Base-by-base conservation (phyloP, 2,329 filamentous ascomycete genomes). In the Fusarium verticillioides region DNA sequence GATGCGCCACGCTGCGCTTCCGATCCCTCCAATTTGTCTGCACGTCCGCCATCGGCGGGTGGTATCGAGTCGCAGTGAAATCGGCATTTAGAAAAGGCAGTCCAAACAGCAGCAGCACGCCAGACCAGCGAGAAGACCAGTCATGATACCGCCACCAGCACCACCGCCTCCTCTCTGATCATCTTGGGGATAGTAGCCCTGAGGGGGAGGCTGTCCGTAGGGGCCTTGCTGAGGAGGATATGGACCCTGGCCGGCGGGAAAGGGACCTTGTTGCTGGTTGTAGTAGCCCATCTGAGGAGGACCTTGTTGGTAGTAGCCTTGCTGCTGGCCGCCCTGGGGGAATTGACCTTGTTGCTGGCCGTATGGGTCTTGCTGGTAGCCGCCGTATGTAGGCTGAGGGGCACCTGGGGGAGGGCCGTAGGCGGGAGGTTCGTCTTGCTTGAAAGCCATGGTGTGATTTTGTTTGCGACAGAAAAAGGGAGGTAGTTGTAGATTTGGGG, bases 81-180 rank as follows among this genome's bases (percentile, higher is more conserved):
- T 57, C 21, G 47, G 10, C 30, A 37, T 63, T 80, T 86, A 90
- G 76, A 89, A 89, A n/a, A 90, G 77, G 49, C 83, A 82, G 72
- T 90, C 88, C 76, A 90, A 78, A 77, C 88, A 90, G 81, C 88
- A 90, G 78, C 88, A 90, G 79, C 87, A 89, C 4, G 88, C 88
- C 67, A 88, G 77, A 70, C 83, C 83, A 21, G 86, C 88, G 21
- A 89, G 74, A 60, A 88, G 78, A 46, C 85, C 86, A 39, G 84
- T 84, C 46, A 88, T 73, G 60, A 84, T 72, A 50, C 85, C 82
- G 32, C 79, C 66, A 1, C 66, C 64, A 36, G 36, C 72, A 12
- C 63, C 75, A 76, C 79, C 78, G 52, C 80, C 80, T 70, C 77
- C 79, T 74, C 74, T 78, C 62, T 49, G 43, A 28, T 73, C 71